phyloP scores from a whole-genome alignment of 208 protist genomes.

The Leptomonas seymouri region DNA sequence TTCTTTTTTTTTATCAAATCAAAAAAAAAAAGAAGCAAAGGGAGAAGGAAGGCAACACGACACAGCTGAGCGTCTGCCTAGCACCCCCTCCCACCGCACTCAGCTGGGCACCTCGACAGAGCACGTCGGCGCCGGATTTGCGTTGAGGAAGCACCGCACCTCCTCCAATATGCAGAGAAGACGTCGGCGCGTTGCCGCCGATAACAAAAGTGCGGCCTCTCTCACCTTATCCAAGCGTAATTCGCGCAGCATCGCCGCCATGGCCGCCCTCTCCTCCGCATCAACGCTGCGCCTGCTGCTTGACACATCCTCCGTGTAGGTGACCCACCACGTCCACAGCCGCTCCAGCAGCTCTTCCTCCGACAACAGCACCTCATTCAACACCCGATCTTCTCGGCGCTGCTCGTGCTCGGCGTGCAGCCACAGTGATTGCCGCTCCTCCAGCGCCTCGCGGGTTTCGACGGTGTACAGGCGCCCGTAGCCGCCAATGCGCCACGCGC shows the following conservation, averaged over 20 bases:
- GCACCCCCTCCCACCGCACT: too few relatives aligned
- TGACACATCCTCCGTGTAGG: constrained; percentile 9
- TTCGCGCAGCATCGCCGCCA: constrained; percentile 20
- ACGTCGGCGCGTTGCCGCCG: not conserved
- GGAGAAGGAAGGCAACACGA: not conserved
- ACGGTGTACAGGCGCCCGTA: constrained; percentile 31
- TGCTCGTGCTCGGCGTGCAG: constrained; percentile 19
- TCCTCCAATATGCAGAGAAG: not conserved
- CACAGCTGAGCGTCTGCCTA: not conserved
- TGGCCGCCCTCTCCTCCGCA: not conserved
- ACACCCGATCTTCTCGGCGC: not conserved
- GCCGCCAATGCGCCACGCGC: constrained; percentile 27
- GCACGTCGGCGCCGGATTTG: not conserved
- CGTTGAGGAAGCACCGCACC: constrained; percentile 5
- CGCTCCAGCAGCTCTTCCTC: constrained; percentile 27
- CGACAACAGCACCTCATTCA: constrained; percentile 7
- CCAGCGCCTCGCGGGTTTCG: constrained; percentile 23
- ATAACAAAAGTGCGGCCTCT: not conserved
- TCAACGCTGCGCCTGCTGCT: not conserved
- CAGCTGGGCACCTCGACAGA: not conserved
- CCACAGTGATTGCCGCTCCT: constrained; percentile 24
- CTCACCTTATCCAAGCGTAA: not conserved
- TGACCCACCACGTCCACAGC: constrained; percentile 30
- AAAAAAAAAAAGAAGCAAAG: not conserved
- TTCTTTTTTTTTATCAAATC: too few relatives aligned